Base-by-base conservation (phyloP, 148 eudicot genomes). In the Chenopodium formosanum region DNA sequence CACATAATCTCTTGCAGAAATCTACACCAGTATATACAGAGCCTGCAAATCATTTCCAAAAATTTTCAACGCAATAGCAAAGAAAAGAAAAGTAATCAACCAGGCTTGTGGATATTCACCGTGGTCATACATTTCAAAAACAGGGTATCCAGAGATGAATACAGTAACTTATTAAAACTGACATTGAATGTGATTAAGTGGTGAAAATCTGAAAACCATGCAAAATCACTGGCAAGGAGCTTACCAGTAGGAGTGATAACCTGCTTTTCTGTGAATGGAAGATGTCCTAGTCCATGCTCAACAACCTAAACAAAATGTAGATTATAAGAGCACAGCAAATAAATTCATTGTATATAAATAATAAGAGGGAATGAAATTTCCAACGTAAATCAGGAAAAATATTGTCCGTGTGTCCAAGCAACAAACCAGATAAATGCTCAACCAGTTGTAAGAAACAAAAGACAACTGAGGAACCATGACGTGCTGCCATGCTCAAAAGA, bases 231-330 rank as follows among this genome's bases (percentile, higher is more conserved):
- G 69, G 34, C 31, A 76, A 80, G 47, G 69, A 69, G 70, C 94
- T 90, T 85, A 93, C 98, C 97, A 58, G 98, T 95, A 76, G 98
- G 98, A 85, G 98, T 93, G 74, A 85, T 90, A 86, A 93, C 94
- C 87, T 93, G 97, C 89, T 93, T 95, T 85, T 95, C 97, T 32
- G 92, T 92, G 85, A 95, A 95, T 27, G 98, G 98, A 34, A 95
- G 94, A 87, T 95, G 98, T 58, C 97, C 98, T 75, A 95, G 86
- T 58, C 98, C 98, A 89, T 95, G 97, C 83, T 95, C 98, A 69
- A 95, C 98, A 81, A 95, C 97, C 97, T 95, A 85, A 81, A 78
- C 60, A 88, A 82, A 44, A 73, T 22, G 37, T 23, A 66, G 19
- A 60, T 11, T 63, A 75, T 80, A 32, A 70, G 76, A 70, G 22